These are phyloP conservation scores for Coniochaeta sp. DNA, from an alignment of 2,329 filamentous ascomycete genomes.

Conservation along the genomic window DNA sequence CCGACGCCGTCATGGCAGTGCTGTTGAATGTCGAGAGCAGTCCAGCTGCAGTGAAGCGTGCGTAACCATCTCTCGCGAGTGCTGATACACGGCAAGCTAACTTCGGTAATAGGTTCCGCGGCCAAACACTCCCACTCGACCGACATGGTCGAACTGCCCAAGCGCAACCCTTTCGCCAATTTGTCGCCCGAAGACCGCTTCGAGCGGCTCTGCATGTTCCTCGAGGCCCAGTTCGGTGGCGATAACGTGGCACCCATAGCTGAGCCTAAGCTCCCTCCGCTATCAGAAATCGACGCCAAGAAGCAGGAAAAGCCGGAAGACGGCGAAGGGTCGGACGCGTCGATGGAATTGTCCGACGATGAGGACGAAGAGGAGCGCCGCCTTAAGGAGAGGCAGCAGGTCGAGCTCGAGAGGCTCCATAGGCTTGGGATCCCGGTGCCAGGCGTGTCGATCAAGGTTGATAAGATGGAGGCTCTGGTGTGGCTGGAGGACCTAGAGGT, in stretches of 20 bases:
- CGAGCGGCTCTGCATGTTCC: constrained; percentile 83
- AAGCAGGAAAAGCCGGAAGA: constrained; percentile 14
- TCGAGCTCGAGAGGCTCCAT: constrained; percentile 72
- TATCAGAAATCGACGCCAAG: neutral
- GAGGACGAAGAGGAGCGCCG: constrained; percentile 32
- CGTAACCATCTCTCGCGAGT: constrained; percentile 17
- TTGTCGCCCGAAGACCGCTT: constrained; percentile 69
- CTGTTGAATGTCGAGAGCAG: constrained; percentile 88
- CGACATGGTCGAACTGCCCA: constrained; percentile 24
- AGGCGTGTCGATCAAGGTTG: constrained; percentile 77
- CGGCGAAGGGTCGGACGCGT: constrained; percentile 22
- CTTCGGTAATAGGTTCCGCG: constrained; percentile 43
- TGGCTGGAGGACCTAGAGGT: constrained; percentile 92
- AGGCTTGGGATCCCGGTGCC: constrained; percentile 84
- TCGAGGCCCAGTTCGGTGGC: constrained; percentile 90
- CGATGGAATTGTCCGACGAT: constrained; percentile 24
- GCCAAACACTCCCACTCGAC: constrained; percentile 39
- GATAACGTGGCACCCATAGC: constrained; percentile 75
- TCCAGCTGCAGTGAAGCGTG: constrained; percentile 88
- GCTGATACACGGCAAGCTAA: neutral
- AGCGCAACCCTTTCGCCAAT: constrained; percentile 66
- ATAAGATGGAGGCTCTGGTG: constrained; percentile 78
- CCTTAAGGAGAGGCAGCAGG: constrained; percentile 46
- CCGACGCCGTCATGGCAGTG: constrained; percentile 93
- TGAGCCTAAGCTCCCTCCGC: constrained; percentile 43